Evolutionary conservation across 2,329 filamentous ascomycete genomes (phyloP), one percentile per base, ranked within the genome.

Genomic region (Aspergillus candidus): DNA sequence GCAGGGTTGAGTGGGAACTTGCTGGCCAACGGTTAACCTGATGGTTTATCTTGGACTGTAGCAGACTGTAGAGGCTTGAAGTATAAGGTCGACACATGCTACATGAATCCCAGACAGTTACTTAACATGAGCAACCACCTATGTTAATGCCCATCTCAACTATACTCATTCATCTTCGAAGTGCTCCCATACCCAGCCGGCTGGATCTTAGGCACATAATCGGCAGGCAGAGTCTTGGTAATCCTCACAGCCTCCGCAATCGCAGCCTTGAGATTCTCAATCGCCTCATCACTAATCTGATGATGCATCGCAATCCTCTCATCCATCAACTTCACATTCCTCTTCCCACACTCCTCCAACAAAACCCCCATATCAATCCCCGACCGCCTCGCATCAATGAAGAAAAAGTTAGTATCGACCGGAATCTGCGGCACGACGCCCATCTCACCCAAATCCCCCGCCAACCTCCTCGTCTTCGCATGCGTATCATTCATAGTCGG

Each of bases 381-480:
- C 8, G 53, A 57, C 37, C 37, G 49, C 14, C 48, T 38, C 1
- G 54, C 45, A 15, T 58, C 53, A 15, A 58, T 56, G 35, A 57
- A 57, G 33, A 41, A 57, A 38, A 58, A 57, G 39, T 59, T 58
- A 2, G 54, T 59, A 52, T 63, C 49, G 37, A 63, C 52, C 46
- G 60, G 59, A 47, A 63, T 60, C 51, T 78, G 44, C 62, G 62
- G 31, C 72, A 77, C 48, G 73, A 77, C 52, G 70, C 74, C n/a
- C 67, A 77, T 44, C 67, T 70, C 22, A 8, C 18, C 45, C 38
- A 58, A 41, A 22, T 58, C 54, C 14, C 43, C 41, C 17, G 44
- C 56, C 14, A 59, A 35, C 35, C 40, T 49, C 44, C 56, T 58
- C 7, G 48, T 46, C 33, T 47, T 55, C 22, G 46, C 44, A 35